These are phyloP conservation scores for Lolium perenne DNA, from an alignment of 176 grass and related monocot species.

Conservation along the genomic window DNA sequence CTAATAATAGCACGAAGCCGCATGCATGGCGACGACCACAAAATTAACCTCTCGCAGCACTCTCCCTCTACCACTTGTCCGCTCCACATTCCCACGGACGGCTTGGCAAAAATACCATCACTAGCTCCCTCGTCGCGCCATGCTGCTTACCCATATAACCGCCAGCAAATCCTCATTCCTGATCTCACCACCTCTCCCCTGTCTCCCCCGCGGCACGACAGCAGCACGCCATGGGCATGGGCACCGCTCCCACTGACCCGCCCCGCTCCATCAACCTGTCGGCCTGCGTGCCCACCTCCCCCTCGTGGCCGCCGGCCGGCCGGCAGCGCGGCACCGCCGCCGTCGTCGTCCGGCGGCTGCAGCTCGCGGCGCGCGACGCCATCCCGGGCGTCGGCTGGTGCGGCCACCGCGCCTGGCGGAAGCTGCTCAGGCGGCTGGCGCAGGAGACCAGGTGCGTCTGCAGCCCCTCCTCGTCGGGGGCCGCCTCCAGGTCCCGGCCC, in stretches of 20 bases:
- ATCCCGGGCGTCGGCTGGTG: slow-evolving; percentile 45
- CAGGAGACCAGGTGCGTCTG: slow-evolving; percentile 75
- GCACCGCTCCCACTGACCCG: slow-evolving; percentile 42
- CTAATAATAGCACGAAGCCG: background rate
- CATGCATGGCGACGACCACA: slow-evolving; percentile 7
- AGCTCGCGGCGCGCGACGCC: slow-evolving; percentile 55
- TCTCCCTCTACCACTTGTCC: background rate
- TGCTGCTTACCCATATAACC: slow-evolving; percentile 28
- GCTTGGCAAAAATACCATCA: background rate
- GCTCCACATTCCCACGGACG: background rate
- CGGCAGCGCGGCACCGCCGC: slow-evolving; percentile 37
- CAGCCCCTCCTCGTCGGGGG: slow-evolving; percentile 38
- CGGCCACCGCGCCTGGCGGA: slow-evolving; percentile 62
- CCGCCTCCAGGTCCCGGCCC: slow-evolving; percentile 50
- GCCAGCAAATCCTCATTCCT: background rate
- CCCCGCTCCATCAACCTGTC: slow-evolving; percentile 40
- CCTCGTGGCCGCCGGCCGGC: slow-evolving; percentile 45
- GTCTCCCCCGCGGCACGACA: background rate
- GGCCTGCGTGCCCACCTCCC: slow-evolving; percentile 55
- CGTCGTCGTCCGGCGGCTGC: slow-evolving; percentile 54
- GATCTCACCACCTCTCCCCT: background rate
- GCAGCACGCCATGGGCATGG: slow-evolving; percentile 43
- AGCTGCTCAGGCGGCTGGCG: slow-evolving; percentile 68
- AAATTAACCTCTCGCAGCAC: background rate
- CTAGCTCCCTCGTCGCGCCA: background rate